phyloP scores from a whole-genome alignment of 768 basidiomycete genomes.

The Russula abietina region DNA sequence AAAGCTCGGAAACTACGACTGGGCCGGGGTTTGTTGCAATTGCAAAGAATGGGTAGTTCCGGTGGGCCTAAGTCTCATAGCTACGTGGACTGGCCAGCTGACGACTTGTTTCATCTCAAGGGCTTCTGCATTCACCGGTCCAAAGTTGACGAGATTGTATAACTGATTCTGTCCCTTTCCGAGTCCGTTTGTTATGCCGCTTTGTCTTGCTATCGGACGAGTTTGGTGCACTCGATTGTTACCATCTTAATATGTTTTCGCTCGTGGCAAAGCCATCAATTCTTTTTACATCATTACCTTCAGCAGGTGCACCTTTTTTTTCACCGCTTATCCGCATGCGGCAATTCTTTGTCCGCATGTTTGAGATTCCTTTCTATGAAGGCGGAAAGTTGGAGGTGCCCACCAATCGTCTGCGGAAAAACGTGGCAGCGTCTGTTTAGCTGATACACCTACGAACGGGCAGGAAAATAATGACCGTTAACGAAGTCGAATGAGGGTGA shows the following conservation, averaged over 20 bases:
- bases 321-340: background rate
- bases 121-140: slow-evolving; percentile 50
- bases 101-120: slow-evolving; percentile 28
- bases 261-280: background rate
- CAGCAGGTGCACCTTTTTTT: background rate
- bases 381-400: background rate
- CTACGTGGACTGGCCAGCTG: background rate
- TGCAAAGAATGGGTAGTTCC: slow-evolving; percentile 92
- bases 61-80: slow-evolving; percentile 40
- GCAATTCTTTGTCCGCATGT: background rate
- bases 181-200: background rate
- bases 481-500: background rate
- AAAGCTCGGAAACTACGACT: slow-evolving; percentile 95
- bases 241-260: background rate
- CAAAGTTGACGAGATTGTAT: slow-evolving; percentile 49
- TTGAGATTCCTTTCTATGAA: background rate
- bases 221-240: slow-evolving; percentile 2
- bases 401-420: background rate
- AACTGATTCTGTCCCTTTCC: background rate
- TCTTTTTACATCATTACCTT: background rate
- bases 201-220: slow-evolving; percentile 3
- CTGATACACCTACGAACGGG: background rate
- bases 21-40: slow-evolving; percentile 90
- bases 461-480: background rate
- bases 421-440: background rate